A percentile compares a stretch with the other conserved stretches of the same genome.
phyloP scores from a whole-genome alignment of 192 early-diverging fungal genomes.

The Lobosporangium transversale region DNA sequence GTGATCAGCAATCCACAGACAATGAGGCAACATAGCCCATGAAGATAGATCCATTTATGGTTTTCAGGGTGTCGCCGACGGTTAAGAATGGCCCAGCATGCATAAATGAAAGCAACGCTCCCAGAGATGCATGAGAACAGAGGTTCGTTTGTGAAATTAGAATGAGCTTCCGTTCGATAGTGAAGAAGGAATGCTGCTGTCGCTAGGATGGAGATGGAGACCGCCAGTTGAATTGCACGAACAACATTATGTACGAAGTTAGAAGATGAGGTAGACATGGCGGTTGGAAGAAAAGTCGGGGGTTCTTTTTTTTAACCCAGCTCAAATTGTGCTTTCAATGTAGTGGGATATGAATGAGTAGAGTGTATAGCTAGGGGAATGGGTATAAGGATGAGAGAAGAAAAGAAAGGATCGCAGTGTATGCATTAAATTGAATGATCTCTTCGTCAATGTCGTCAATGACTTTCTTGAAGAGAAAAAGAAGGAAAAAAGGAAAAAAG shows the following conservation, averaged over 20 bases:
- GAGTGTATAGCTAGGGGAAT: neutral
- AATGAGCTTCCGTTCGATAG: slow-evolving; percentile 21
- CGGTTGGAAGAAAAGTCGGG: too few species aligned
- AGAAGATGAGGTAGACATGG: neutral
- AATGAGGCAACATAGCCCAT: slow-evolving; percentile 22
- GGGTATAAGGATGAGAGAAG: neutral
- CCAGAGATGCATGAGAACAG: slow-evolving; percentile 29
- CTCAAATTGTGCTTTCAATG: neutral
- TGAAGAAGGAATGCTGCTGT: slow-evolving; percentile 34
- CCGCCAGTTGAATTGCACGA: slow-evolving; percentile 14
- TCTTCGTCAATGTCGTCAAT: neutral
- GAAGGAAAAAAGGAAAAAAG: too few species aligned
- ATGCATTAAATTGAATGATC: neutral
- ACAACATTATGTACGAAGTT: neutral
- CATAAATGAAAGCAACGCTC: slow-evolving; percentile 35
- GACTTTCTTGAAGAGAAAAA: too few species aligned
- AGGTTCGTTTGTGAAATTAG: slow-evolving; percentile 44
- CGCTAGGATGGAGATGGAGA: slow-evolving; percentile 23
- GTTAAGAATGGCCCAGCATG: slow-evolving; percentile 31
- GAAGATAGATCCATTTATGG: slow-evolving; percentile 22
- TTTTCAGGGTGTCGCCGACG: slow-evolving; percentile 26
- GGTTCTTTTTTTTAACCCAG: too few species aligned
- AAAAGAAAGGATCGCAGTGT: neutral
- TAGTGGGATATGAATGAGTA: neutral
- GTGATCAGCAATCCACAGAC: slow-evolving; percentile 24